Percentiles rank a stretch among this genome's conserved stretches.
These are phyloP conservation scores for Rosa multiflora DNA, from an alignment of 306 rosid species.

Conservation along the genomic window DNA sequence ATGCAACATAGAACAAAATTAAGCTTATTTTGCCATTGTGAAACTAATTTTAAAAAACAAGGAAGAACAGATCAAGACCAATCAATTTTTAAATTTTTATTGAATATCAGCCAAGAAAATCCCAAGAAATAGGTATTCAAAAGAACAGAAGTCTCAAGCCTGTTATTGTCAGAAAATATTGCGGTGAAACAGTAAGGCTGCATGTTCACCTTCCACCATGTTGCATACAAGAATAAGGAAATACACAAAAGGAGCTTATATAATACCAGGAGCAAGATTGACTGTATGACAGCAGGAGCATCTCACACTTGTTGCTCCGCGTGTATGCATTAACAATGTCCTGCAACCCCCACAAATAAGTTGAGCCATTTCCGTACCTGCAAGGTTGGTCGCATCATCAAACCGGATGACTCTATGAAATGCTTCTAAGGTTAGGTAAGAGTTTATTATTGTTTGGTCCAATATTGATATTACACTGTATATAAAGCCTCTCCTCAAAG, in stretches of 20 bases:
- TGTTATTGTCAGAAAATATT: not conserved
- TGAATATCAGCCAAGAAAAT: not conserved
- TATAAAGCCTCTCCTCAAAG: not conserved
- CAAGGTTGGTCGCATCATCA: conserved; percentile 20
- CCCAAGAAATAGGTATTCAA: not conserved
- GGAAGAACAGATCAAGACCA: conserved; percentile 8
- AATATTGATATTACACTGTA: not conserved
- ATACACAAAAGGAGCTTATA: conserved; percentile 10
- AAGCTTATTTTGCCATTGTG: not conserved
- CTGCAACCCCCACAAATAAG: conserved; percentile 97
- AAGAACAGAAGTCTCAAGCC: not conserved
- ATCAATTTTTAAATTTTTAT: not conserved
- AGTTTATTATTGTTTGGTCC: not conserved
- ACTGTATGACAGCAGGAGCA: conserved; percentile 93
- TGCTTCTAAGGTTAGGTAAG: not conserved
- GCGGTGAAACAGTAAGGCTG: not conserved
- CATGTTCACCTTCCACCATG: conserved; percentile 7
- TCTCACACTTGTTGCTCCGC: conserved; percentile 93
- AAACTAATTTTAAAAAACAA: not conserved
- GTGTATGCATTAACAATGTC: conserved; percentile 85
- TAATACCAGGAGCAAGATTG: conserved; percentile 83
- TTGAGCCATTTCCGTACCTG: conserved; percentile 93
- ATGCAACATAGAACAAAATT: not conserved
- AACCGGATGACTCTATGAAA: conserved; percentile 2
- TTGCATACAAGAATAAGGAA: conserved; percentile 10